Percentiles rank a stretch among this genome's conserved stretches.
Evolutionary conservation across 768 basidiomycete genomes (phyloP).

Genomic region (Coprinellus micaceus): DNA sequence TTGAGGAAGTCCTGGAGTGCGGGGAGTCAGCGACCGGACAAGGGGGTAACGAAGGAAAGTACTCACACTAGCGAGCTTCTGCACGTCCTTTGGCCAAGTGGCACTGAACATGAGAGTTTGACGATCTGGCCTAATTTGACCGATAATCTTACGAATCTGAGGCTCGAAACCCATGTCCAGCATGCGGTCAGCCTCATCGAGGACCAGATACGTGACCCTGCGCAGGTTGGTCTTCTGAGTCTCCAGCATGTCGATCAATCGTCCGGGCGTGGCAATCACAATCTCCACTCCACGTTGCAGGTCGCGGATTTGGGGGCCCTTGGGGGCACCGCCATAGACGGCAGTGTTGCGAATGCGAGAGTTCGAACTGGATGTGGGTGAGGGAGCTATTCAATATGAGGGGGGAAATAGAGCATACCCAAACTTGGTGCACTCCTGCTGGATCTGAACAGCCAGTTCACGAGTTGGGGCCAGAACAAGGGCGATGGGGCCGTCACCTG

Average conservation of each 20-base stretch:
- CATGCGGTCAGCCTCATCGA: slow-evolving; percentile 99
- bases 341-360: slow-evolving; percentile 98
- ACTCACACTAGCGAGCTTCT: slow-evolving; percentile 85
- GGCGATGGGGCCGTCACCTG: slow-evolving; percentile 97
- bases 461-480: slow-evolving; percentile 96
- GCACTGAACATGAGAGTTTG: slow-evolving; percentile 99
- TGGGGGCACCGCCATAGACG: slow-evolving; percentile 98
- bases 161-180: slow-evolving; percentile 99
- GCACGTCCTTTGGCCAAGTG: slow-evolving; percentile 99
- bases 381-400: slow-evolving; percentile 1
- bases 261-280: slow-evolving; percentile 99
- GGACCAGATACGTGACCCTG: slow-evolving; percentile 94
- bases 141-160: slow-evolving; percentile 96
- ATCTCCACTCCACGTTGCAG: slow-evolving; percentile 96
- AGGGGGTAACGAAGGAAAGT: too few relatives aligned
- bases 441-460: slow-evolving; percentile 98
- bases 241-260: slow-evolving; percentile 99
- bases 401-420: slow-evolving; percentile 48
- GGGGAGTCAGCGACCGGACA: too few relatives aligned
- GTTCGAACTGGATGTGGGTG: slow-evolving; percentile 51
- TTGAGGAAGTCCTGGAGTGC: slow-evolving; percentile 78
- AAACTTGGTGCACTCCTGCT: slow-evolving; percentile 98
- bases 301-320: slow-evolving; percentile 97
- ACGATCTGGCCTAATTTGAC: slow-evolving; percentile 95
- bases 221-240: slow-evolving; percentile 93